Evolutionary conservation across 2,329 filamentous ascomycete species (phyloP), one percentile per base, ranked within the genome.

Genomic region (Diaporthe australafricana): DNA sequence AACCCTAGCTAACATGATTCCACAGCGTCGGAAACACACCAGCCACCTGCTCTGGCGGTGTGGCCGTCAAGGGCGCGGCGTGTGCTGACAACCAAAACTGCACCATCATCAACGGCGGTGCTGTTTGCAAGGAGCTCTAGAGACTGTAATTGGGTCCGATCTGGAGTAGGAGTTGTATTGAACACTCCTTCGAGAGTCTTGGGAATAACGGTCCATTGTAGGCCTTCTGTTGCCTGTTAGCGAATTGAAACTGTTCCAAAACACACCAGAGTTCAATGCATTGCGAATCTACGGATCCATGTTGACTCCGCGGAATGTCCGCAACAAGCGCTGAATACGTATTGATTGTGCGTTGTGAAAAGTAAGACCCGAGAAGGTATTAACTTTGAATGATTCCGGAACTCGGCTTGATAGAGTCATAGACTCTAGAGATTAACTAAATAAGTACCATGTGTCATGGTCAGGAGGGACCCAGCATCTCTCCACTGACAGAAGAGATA

Each of bases 161-260:
- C n/a, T n/a, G 60, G 3, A 11, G 38, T 12, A 63, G 40, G 27
- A 63, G 42, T 35, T 35, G 25, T n/a, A 27, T 14, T 45, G 38
- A 25, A 22, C 25, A 7, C 16, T 8, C 38, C 22, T 32, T 62
- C 25, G 57, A 32, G 25, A 25, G 17, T 20, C 1, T 27, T 32
- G 14, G 25, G 27, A 25, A 38, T 25, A 50, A 11, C 40, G 27
- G 3, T 27, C 27, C 27, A 30, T 22, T 12, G 32, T 27, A 48
- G 35, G 57, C 57, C 57, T 63, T 48, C 0, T 22, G 11, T 63
- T 42, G 57, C 57, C 42, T 63, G 40, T 48, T 63, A 48, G 57
- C 42, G 57, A 63, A 63, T 63, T n/a, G 0, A 63, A 63, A 5
- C 16, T 27, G 55, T 42, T 27, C 35, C 35, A 42, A 42, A 22